A percentile compares a stretch with the other conserved stretches of the same genome.
These are phyloP conservation scores for Komagataella ulmi DNA, from an alignment of 805 yeast genomes.

Conservation along the genomic window DNA sequence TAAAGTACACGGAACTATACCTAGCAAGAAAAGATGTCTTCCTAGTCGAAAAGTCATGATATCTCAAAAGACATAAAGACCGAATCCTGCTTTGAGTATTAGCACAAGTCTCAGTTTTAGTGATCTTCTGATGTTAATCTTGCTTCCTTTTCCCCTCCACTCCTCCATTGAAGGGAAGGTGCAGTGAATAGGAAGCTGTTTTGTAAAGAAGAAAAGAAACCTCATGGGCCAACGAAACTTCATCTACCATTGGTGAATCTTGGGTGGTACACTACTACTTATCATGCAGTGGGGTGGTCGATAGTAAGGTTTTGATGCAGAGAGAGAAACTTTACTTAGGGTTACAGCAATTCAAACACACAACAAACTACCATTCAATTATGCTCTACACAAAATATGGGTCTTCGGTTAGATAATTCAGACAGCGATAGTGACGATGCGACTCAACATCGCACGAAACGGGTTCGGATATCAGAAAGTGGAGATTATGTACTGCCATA, in stretches of 20 bases:
- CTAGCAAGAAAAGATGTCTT: neutral
- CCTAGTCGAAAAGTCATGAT: neutral
- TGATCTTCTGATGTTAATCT: slow-evolving; percentile 9
- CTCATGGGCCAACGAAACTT: slow-evolving; percentile 2
- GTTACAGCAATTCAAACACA: neutral
- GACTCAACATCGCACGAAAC: slow-evolving; percentile 1
- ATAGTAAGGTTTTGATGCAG: neutral
- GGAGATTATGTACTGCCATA: slow-evolving; percentile 3
- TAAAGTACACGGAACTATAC: too few relatives aligned
- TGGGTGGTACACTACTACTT: neutral
- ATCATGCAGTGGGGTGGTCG: neutral
- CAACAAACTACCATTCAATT: neutral
- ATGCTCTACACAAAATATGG: neutral
- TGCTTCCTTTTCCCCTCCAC: slow-evolving; percentile 32
- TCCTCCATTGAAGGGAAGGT: slow-evolving; percentile 21
- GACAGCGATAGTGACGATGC: slow-evolving; percentile 3
- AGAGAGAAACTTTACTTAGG: neutral
- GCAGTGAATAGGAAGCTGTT: slow-evolving; percentile 33
- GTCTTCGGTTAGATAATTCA: neutral
- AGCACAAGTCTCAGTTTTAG: neutral
- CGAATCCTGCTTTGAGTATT: neutral
- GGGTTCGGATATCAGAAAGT: slow-evolving; percentile 7
- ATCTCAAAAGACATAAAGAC: neutral
- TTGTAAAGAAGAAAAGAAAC: slow-evolving; percentile 19
- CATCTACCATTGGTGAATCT: neutral